Conservation (phyloP, 2,329 filamentous ascomycete genomes). For the Hypomyces perniciosus region DNA sequence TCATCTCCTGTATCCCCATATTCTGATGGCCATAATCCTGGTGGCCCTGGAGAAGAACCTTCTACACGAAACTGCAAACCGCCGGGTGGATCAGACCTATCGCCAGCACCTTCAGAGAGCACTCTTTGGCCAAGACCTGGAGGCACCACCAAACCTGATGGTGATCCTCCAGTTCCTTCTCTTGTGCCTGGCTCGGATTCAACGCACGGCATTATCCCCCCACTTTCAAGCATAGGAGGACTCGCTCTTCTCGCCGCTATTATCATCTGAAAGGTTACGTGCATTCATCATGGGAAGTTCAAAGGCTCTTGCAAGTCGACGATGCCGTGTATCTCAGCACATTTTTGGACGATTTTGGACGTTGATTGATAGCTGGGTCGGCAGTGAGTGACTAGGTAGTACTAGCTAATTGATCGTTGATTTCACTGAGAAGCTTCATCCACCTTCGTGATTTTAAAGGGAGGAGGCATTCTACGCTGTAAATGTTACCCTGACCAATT, state of each 20-base stretch:
- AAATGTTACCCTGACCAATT: no score
- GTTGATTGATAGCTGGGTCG: slow-evolving; percentile 14
- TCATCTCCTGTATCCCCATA: slow-evolving; percentile 1
- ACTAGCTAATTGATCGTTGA: slow-evolving; percentile 1
- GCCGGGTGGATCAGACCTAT: slow-evolving; percentile 7
- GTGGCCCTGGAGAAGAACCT: background rate
- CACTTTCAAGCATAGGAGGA: slow-evolving; percentile 19
- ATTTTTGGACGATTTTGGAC: slow-evolving; percentile 19
- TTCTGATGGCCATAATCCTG: background rate
- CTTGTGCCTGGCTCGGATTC: slow-evolving; percentile 24
- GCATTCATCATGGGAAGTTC: background rate
- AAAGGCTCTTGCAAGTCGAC: background rate
- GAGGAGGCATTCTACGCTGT: background rate
- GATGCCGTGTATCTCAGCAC: slow-evolving; percentile 7
- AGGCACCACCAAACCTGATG: slow-evolving; percentile 15
- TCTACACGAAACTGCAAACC: slow-evolving; percentile 11
- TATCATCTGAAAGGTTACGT: slow-evolving; percentile 17
- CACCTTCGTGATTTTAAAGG: background rate
- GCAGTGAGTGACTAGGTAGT: background rate
- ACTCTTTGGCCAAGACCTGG: slow-evolving; percentile 18
- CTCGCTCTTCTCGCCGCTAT: slow-evolving; percentile 23
- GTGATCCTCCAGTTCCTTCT: slow-evolving; percentile 20
- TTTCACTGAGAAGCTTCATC: background rate
- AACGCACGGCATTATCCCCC: slow-evolving; percentile 15
- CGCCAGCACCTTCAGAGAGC: slow-evolving; percentile 17